Evolutionary conservation across 2,329 filamentous ascomycete genomes (phyloP).

Genomic region (Aspergillus fructus): DNA sequence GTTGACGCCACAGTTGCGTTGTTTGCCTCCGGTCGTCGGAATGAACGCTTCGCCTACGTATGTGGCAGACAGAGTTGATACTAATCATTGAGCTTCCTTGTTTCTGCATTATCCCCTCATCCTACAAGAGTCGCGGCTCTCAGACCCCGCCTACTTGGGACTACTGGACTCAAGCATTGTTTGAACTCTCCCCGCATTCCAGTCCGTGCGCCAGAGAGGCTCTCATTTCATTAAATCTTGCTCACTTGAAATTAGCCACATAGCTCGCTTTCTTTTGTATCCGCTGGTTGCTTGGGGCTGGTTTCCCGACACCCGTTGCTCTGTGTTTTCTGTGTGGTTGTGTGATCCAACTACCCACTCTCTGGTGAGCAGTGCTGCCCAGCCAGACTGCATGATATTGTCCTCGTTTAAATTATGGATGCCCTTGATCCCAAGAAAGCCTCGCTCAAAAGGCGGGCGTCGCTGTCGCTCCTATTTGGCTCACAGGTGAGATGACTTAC

Average conservation of each 20-base stretch:
- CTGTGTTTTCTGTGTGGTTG: background rate
- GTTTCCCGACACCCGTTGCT: constrained; percentile 9
- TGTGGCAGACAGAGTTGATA: background rate
- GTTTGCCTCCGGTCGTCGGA: background rate
- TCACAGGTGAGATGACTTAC: constrained; percentile 15
- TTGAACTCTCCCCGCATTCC: constrained; percentile 19
- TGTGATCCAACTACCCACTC: background rate
- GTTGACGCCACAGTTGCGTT: constrained; percentile 3
- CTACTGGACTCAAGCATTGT: background rate
- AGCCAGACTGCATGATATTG: background rate
- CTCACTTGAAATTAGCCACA: background rate
- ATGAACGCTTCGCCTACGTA: background rate
- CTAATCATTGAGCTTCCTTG: background rate
- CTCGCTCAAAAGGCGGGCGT: constrained; percentile 15
- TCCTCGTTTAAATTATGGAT: constrained; percentile 16
- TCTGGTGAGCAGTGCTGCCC: background rate
- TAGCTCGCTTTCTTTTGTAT: constrained; percentile 8
- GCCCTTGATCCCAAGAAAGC: constrained; percentile 9
- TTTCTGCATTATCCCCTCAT: background rate
- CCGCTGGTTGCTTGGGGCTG: constrained; percentile 11
- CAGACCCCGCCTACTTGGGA: background rate
- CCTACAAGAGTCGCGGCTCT: background rate
- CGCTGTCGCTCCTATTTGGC: constrained; percentile 17
- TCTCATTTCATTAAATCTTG: background rate
- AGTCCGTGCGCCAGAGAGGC: constrained; percentile 12